These are phyloP conservation scores for Didymella lethalis DNA, from an alignment of 2,329 filamentous ascomycete species.

Conservation along the genomic window DNA sequence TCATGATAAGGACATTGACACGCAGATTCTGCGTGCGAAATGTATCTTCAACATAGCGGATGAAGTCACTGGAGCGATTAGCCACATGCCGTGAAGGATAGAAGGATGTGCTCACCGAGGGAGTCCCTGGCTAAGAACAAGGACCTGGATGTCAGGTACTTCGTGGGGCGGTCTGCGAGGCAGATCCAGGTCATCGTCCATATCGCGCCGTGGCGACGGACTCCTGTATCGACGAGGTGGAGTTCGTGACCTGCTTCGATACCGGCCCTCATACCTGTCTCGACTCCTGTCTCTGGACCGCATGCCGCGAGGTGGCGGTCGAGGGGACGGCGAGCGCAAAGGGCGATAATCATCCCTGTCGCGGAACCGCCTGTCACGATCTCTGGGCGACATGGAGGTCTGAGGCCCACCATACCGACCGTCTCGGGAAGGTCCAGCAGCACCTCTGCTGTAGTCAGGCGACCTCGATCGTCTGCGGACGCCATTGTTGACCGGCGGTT, in stretches of 20 bases:
- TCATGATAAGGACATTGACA: conserved; percentile 80
- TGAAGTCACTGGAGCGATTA: conserved; percentile 67
- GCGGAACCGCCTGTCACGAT: conserved; percentile 64
- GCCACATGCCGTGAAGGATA: background rate
- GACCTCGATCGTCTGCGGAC: conserved; percentile 66
- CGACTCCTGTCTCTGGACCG: conserved; percentile 50
- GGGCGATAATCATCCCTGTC: conserved; percentile 65
- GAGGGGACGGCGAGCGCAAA: conserved; percentile 57
- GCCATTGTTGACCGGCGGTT: conserved; percentile 42
- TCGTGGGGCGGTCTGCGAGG: conserved; percentile 76
- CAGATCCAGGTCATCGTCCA: conserved; percentile 70
- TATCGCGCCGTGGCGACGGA: conserved; percentile 69
- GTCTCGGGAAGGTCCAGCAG: conserved; percentile 51
- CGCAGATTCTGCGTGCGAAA: conserved; percentile 76
- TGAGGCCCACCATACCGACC: conserved; percentile 49
- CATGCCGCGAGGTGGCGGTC: conserved; percentile 45
- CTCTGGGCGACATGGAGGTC: conserved; percentile 50
- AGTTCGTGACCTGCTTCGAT: conserved; percentile 71
- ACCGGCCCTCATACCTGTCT: conserved; percentile 61
- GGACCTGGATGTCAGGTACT: conserved; percentile 88
- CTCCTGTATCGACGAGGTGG: conserved; percentile 70
- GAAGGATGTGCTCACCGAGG: conserved; percentile 36
- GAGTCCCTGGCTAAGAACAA: conserved; percentile 76
- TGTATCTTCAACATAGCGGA: conserved; percentile 79
- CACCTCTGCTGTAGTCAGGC: conserved; percentile 64